Percentiles rank a stretch among this genome's conserved stretches.
phyloP scores from a whole-genome alignment of 306 rosid species.

The Astragalus glycyphyllos region DNA sequence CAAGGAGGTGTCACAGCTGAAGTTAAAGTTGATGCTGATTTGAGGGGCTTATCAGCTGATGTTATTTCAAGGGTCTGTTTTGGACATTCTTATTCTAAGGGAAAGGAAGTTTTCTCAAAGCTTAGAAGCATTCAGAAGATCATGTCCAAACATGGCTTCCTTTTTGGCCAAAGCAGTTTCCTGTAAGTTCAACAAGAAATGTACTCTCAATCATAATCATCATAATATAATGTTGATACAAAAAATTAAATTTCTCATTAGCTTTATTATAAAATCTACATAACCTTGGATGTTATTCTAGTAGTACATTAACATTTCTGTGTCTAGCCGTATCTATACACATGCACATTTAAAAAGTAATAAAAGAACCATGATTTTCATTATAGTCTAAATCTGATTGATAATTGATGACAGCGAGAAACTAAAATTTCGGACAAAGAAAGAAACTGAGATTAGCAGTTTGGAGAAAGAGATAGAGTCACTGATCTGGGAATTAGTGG shows the following conservation, averaged over 20 bases:
- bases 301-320: too few species aligned
- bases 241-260: too few species aligned
- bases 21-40: conserved; percentile 69
- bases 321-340: too few species aligned
- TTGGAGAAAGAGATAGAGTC: conserved; percentile 82
- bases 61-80: conserved; percentile 93
- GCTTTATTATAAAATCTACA: too few species aligned
- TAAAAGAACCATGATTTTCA: background rate
- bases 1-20: conserved; percentile 56
- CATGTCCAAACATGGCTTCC: conserved; percentile 63
- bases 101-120: conserved; percentile 77
- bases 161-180: conserved; percentile 56
- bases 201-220: too few species aligned
- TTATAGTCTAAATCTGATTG: conserved; percentile 5
- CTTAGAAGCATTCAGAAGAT: conserved; percentile 71
- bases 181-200: conserved; percentile 47
- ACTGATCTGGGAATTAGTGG: conserved; percentile 77
- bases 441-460: conserved; percentile 49
- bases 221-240: too few species aligned
- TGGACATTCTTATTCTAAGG: conserved; percentile 78
- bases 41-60: conserved; percentile 76
- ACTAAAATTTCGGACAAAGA: conserved; percentile 42
- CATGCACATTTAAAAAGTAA: background rate
- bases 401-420: conserved; percentile 42
- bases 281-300: too few species aligned